Evolutionary conservation across 2,329 filamentous ascomycete genomes (phyloP).

Genomic region (Penicillium glabrum): DNA sequence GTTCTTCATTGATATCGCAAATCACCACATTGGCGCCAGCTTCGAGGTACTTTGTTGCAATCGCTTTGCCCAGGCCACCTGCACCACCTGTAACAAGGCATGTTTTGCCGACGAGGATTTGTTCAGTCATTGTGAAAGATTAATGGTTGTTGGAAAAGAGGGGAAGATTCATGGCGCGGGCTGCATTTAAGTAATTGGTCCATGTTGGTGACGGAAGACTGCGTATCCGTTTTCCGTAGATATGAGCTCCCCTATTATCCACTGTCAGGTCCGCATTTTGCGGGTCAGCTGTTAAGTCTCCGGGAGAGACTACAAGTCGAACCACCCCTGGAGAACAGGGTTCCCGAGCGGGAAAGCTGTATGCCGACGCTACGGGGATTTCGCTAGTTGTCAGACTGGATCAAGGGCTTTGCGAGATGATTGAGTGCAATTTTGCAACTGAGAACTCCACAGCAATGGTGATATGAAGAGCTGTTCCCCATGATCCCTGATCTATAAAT

Average conservation of each 20-base stretch:
- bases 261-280: background rate
- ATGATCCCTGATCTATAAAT: too few relatives aligned
- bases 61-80: conserved; percentile 40
- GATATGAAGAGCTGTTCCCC: too few relatives aligned
- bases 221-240: background rate
- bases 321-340: background rate
- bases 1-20: conserved; percentile 36
- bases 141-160: background rate
- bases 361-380: too few relatives aligned
- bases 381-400: too few relatives aligned
- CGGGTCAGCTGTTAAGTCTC: background rate
- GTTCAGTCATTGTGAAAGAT: conserved; percentile 14
- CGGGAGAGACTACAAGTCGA: background rate
- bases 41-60: conserved; percentile 32
- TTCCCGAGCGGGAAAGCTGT: too few relatives aligned
- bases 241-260: background rate
- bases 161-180: background rate
- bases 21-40: conserved; percentile 41
- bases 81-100: conserved; percentile 39
- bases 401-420: too few relatives aligned
- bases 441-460: too few relatives aligned
- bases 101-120: conserved; percentile 25
- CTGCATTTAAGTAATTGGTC: background rate
- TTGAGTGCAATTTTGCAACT: too few relatives aligned
- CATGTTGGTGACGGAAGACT: background rate